Evolutionary conservation across 1,284 basidiomycete genomes (phyloP).

Genomic region (Puccinia coronata): DNA sequence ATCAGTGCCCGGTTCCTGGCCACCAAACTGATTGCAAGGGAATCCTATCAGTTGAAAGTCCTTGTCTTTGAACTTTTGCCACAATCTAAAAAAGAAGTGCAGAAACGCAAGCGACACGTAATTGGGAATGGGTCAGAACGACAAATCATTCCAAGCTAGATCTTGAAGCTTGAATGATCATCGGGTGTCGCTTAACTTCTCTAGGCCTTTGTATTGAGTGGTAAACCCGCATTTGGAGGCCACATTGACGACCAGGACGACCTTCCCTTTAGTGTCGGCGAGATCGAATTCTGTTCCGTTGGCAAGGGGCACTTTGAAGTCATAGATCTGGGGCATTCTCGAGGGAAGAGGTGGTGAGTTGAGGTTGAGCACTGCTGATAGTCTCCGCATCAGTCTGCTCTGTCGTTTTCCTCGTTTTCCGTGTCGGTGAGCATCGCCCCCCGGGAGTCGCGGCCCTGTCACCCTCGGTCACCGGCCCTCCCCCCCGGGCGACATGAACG

Average conservation of each 20-base stretch:
- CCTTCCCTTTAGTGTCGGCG: slow-evolving; percentile 23
- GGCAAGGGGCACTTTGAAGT: slow-evolving; percentile 13
- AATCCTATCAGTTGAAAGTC: slow-evolving; percentile 39
- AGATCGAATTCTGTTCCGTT: slow-evolving; percentile 23
- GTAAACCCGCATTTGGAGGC: slow-evolving; percentile 37
- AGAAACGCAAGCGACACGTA: not conserved
- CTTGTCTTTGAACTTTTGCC: slow-evolving; percentile 41
- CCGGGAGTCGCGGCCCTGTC: too few relatives aligned
- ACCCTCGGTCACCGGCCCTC: too few relatives aligned
- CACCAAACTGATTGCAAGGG: slow-evolving; percentile 46
- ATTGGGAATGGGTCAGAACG: too few relatives aligned
- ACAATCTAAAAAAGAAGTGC: slow-evolving; percentile 12
- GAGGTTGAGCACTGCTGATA: too few relatives aligned
- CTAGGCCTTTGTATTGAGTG: slow-evolving; percentile 40
- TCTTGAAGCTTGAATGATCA: too few relatives aligned
- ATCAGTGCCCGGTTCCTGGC: slow-evolving; percentile 43
- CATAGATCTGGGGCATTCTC: too few relatives aligned
- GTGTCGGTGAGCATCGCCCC: too few relatives aligned
- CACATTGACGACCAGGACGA: slow-evolving; percentile 43
- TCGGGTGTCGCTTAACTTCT: slow-evolving; percentile 22
- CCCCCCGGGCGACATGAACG: too few relatives aligned
- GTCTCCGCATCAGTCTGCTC: too few relatives aligned
- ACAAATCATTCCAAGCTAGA: too few relatives aligned
- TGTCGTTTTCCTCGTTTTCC: too few relatives aligned
- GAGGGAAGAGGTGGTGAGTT: too few relatives aligned